Conservation (phyloP, 352 stramenopile genomes). For the Phytophthora boehmeriae region DNA sequence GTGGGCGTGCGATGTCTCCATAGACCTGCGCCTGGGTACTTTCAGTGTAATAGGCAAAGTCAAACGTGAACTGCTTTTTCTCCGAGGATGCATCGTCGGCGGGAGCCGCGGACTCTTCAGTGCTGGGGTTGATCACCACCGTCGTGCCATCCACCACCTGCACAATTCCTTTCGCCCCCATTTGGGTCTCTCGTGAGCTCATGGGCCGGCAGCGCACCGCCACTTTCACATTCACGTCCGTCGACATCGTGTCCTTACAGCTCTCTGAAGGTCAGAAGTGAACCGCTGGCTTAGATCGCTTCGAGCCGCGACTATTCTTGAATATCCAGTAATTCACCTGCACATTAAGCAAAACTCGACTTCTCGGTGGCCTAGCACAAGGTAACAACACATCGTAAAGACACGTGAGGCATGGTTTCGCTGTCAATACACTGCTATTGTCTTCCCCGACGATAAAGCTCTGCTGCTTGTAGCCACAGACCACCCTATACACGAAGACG, state of each 20-base stretch:
- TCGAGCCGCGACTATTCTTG: constrained; percentile 22
- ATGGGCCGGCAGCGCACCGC: constrained; percentile 90
- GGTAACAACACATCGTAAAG: background rate
- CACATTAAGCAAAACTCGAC: background rate
- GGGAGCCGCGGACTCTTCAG: constrained; percentile 20
- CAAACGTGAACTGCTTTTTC: constrained; percentile 83
- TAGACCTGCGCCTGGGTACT: constrained; percentile 86
- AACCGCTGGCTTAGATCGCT: constrained; percentile 8
- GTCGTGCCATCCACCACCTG: constrained; percentile 62
- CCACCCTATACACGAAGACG: constrained; percentile 7
- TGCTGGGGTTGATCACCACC: constrained; percentile 52
- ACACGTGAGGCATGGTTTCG: background rate
- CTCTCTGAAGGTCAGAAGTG: constrained; percentile 5
- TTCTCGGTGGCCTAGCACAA: background rate
- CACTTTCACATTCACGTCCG: constrained; percentile 90
- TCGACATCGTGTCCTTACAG: constrained; percentile 48
- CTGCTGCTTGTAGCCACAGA: constrained; percentile 1
- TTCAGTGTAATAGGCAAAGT: constrained; percentile 79
- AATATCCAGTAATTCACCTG: background rate
- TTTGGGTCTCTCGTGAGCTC: constrained; percentile 76
- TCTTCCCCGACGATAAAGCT: constrained; percentile 10
- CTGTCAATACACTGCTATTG: constrained; percentile 23
- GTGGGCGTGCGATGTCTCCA: constrained; percentile 68
- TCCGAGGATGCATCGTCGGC: constrained; percentile 18
- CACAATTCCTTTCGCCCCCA: constrained; percentile 57